Base-by-base conservation (phyloP, 2,329 filamentous ascomycete species). In the Dothideomycetidae sp. region DNA sequence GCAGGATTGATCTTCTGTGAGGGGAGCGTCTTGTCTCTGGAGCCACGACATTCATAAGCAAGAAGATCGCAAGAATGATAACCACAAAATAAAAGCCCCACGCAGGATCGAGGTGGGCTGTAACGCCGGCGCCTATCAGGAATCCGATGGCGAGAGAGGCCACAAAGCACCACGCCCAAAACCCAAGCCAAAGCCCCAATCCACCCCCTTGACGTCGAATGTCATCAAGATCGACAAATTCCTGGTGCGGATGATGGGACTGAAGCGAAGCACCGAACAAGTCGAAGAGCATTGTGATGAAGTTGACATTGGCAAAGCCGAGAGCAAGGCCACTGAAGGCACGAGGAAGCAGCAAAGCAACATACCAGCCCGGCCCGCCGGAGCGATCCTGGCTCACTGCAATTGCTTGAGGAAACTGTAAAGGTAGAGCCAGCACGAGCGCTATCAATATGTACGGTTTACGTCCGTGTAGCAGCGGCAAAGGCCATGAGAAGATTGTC, bases 71-170 rank as follows among this genome's bases (percentile, higher is more conserved):
- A 31, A 81, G 66, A 26, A 84, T 59, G 17, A 80, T 68, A 42
- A 83, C 75, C 42, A 75, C 73, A 50, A 83, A 60, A 53, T 83
- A 84, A 53, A 86, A 81, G 0, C 81, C 81, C 78, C 77, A 85
- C 1, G 71, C 69, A 2, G 81, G 78, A 36, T 69, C 67, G 21
- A 75, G 55, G 7, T 54, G 56, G 44, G 77, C 71, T 47, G 85
- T 82, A 47, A 85, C 71, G 26, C 67, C 60, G 9, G 79, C 78
- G 3, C 81, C 81, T 28, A 81, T 62, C 40, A 81, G 59, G 50
- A 85, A 86, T 0, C 81, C 81, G 26, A 83, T 52, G 0, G 74
- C 72, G 14, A 85, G 64, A 14, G 78, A 81, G 4, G 75, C 78
- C 48, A 81, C 73, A 56, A 73, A 81, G 52, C 78, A 81, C 73